Evolutionary conservation across 2,329 filamentous ascomycete genomes (phyloP).

Genomic region (Calonectria hawksworthii): DNA sequence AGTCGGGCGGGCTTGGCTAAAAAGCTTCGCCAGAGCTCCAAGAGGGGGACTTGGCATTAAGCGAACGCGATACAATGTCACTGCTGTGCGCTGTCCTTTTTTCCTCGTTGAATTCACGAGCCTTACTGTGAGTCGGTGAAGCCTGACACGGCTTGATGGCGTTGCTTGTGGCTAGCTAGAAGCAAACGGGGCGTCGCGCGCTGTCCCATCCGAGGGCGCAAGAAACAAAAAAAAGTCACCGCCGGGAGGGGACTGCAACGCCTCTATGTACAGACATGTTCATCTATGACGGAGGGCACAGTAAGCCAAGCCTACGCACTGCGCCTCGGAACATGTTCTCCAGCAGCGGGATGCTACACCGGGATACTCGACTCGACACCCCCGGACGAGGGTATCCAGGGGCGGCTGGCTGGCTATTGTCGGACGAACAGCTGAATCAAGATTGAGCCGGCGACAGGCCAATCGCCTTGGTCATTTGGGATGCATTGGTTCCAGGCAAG

Average conservation of each 20-base stretch:
- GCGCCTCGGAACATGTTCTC: background rate
- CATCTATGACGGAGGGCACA: background rate
- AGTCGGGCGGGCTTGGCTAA: slow-evolving; percentile 12
- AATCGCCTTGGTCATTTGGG: background rate
- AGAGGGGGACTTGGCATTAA: background rate
- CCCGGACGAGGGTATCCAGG: background rate
- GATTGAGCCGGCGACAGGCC: background rate
- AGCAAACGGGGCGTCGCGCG: background rate
- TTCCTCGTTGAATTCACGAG: background rate
- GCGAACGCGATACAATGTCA: background rate
- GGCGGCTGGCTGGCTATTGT: background rate
- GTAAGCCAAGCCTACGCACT: background rate
- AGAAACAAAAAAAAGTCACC: background rate
- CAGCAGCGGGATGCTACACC: background rate
- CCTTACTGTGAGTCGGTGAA: background rate
- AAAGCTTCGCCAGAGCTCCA: slow-evolving; percentile 1
- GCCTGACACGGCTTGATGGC: background rate
- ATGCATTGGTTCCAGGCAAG: background rate
- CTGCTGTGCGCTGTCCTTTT: too few relatives aligned
- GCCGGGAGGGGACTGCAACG: background rate
- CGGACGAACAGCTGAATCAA: background rate
- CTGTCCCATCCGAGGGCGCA: background rate
- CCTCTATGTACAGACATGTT: background rate
- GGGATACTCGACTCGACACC: background rate
- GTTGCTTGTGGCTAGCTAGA: background rate